Conservation (phyloP, 2,329 filamentous ascomycete genomes). For the Trichoderma asperellum region DNA sequence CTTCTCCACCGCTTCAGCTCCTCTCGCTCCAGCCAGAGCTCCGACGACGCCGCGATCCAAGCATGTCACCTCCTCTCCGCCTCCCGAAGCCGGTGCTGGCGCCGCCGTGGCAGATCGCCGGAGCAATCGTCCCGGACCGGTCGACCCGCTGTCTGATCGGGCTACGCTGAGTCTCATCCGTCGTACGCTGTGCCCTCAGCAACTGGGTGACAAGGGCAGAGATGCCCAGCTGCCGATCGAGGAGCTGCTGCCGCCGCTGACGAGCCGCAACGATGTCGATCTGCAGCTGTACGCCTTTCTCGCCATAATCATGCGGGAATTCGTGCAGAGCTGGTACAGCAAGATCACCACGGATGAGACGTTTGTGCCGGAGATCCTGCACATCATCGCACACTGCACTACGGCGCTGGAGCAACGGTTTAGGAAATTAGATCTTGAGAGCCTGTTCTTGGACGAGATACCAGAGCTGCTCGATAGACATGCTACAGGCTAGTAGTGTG, state of each 20-base stretch:
- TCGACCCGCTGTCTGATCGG: conserved; percentile 70
- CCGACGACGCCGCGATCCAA: conserved; percentile 28
- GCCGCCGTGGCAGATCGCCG: conserved; percentile 39
- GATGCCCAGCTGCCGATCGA: conserved; percentile 64
- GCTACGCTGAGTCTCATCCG: conserved; percentile 82
- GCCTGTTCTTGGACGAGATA: conserved; percentile 83
- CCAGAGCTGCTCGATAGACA: conserved; percentile 81
- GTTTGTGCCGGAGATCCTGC: conserved; percentile 85
- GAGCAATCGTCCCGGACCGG: conserved; percentile 41
- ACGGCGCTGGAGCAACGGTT: conserved; percentile 84
- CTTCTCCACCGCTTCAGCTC: conserved; percentile 31
- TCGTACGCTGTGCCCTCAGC: conserved; percentile 78
- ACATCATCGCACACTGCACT: conserved; percentile 90
- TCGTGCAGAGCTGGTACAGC: conserved; percentile 89
- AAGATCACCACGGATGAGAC: conserved; percentile 89
- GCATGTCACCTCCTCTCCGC: conserved; percentile 29
- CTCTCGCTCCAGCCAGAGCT: conserved; percentile 26
- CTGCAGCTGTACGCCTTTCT: conserved; percentile 91
- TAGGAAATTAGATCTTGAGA: conserved; percentile 79
- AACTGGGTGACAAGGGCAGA: conserved; percentile 60
- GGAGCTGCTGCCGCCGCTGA: conserved; percentile 84
- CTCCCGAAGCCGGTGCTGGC: conserved; percentile 26
- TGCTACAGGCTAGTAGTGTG: conserved; percentile 63
- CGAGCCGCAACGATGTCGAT: conserved; percentile 92
- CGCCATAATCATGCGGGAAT: conserved; percentile 86